Conservation (phyloP, 176 grass and related monocot species). For the Guadua angustifolia region DNA sequence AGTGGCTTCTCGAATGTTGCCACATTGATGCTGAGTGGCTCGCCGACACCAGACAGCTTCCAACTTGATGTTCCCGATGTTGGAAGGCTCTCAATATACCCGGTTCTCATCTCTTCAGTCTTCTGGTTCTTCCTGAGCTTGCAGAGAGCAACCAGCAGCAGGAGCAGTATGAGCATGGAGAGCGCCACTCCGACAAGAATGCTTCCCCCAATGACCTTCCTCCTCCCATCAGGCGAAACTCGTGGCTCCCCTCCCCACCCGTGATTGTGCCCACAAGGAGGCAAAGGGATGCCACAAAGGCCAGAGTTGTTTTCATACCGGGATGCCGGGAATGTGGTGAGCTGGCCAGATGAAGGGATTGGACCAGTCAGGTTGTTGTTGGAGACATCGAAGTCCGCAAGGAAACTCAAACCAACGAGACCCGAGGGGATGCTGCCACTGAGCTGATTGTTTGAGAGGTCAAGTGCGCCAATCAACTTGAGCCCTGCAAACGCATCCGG, state of each 20-base stretch:
- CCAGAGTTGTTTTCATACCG: slow-evolving; percentile 81
- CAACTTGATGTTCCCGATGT: slow-evolving; percentile 65
- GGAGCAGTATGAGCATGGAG: slow-evolving; percentile 62
- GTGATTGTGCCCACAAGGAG: slow-evolving; percentile 49
- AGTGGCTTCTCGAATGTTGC: slow-evolving; percentile 92
- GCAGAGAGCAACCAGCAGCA: slow-evolving; percentile 64
- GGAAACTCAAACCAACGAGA: slow-evolving; percentile 51
- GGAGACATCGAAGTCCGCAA: slow-evolving; percentile 90
- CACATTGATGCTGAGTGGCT: slow-evolving; percentile 96
- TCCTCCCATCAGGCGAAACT: slow-evolving; percentile 33
- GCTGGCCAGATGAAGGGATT: slow-evolving; percentile 78
- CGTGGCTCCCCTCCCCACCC: background rate
- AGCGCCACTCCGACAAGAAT: slow-evolving; percentile 70
- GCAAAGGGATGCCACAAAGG: slow-evolving; percentile 84
- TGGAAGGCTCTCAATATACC: slow-evolving; percentile 80
- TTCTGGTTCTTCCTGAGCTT: slow-evolving; percentile 78
- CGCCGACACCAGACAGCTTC: slow-evolving; percentile 76
- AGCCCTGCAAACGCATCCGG: slow-evolving; percentile 63
- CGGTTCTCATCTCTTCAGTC: slow-evolving; percentile 49
- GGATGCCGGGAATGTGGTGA: slow-evolving; percentile 66
- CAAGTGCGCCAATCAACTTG: slow-evolving; percentile 60
- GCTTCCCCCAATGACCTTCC: slow-evolving; percentile 57
- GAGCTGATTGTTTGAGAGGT: slow-evolving; percentile 86
- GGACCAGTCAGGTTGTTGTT: slow-evolving; percentile 80
- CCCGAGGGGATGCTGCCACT: slow-evolving; percentile 65